Conservation (phyloP, 176 grass and related monocot genomes). For the Otatea glauca region DNA sequence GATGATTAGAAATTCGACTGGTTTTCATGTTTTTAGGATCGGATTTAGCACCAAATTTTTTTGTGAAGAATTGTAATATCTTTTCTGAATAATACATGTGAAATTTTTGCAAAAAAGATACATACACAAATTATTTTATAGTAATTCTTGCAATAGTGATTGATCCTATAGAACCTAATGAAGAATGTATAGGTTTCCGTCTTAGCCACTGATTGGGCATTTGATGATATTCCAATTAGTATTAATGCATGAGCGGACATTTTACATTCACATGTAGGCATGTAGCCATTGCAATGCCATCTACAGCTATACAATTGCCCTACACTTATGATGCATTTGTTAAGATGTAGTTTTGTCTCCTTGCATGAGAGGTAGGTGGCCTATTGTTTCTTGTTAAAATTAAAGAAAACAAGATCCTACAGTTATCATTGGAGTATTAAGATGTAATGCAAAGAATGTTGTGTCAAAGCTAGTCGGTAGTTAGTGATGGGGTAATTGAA, state of each 20-base stretch:
- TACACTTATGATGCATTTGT: background rate
- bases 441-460: slow-evolving; percentile 13
- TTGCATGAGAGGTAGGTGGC: background rate
- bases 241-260: background rate
- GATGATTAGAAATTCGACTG: no score
- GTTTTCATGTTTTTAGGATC: no score
- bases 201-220: slow-evolving; percentile 27
- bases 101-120: no score
- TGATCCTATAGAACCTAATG: background rate
- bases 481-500: background rate
- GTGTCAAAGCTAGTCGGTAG: slow-evolving; percentile 17
- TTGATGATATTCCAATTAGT: background rate
- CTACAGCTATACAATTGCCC: background rate
- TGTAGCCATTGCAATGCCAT: background rate
- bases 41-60: no score
- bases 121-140: background rate
- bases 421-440: background rate
- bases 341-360: background rate
- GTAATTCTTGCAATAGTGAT: background rate
- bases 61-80: no score
- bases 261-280: slow-evolving; percentile 16
- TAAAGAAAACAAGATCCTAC: background rate
- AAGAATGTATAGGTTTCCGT: slow-evolving; percentile 10
- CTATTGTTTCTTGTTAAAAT: background rate
- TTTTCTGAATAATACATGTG: no score